Conservation (phyloP, 2,329 filamentous ascomycete species). For the Leptographium galeiforme region DNA sequence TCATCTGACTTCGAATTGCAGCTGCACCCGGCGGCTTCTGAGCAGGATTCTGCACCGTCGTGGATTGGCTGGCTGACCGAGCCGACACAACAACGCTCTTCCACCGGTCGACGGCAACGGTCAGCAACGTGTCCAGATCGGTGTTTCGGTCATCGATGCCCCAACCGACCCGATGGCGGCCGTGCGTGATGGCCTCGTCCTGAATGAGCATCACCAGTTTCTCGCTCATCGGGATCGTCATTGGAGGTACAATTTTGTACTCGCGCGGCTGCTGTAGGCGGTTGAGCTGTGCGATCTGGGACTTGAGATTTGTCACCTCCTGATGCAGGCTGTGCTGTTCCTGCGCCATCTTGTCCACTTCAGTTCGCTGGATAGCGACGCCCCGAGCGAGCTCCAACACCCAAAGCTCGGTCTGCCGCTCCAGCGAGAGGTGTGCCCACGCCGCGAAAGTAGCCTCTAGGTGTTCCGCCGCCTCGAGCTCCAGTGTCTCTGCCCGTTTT, state of each 20-base stretch:
- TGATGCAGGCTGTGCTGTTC: conserved; percentile 38
- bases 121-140: conserved; percentile 37
- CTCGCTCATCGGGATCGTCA: conserved; percentile 37
- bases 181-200: conserved; percentile 27
- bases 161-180: conserved; percentile 28
- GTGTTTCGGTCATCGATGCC: conserved; percentile 35
- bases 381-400: conserved; percentile 46
- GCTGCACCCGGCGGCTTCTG: conserved; percentile 34
- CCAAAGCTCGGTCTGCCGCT: conserved; percentile 47
- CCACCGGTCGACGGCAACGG: conserved; percentile 47
- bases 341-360: conserved; percentile 36
- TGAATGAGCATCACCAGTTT: conserved; percentile 32
- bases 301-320: conserved; percentile 41
- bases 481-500: conserved; percentile 42
- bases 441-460: conserved; percentile 63
- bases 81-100: conserved; percentile 44
- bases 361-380: conserved; percentile 42
- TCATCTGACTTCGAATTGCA: conserved; percentile 1
- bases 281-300: conserved; percentile 46
- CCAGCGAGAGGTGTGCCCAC: conserved; percentile 53
- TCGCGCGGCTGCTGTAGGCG: conserved; percentile 46
- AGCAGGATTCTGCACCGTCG: conserved; percentile 34
- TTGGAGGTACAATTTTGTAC: conserved; percentile 38
- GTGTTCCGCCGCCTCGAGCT: conserved; percentile 60
- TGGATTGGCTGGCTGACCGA: conserved; percentile 27